Percentiles rank a stretch among this genome's conserved stretches.
Conservation (phyloP, 108 stramenopile species). For the Licmophora abbreviata region DNA sequence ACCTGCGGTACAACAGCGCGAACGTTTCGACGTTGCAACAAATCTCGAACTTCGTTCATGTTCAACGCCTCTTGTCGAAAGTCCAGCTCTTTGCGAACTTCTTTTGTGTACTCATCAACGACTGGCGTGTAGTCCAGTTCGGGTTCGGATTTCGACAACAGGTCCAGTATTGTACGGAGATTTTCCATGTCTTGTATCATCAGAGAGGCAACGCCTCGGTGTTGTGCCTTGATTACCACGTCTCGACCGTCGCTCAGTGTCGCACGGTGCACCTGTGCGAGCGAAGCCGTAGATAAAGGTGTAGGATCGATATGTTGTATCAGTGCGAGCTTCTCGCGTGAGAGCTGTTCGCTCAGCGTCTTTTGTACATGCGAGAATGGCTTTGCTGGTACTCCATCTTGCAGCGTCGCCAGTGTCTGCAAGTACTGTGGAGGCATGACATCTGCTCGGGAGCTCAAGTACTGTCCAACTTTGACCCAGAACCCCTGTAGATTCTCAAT, state of each 20-base stretch:
- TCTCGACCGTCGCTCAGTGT: conserved; percentile 9
- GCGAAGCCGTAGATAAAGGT: conserved; percentile 28
- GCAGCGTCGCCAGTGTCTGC: conserved; percentile 22
- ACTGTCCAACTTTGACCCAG: conserved; percentile 55
- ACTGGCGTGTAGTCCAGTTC: conserved; percentile 26
- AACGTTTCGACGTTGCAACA: conserved; percentile 5
- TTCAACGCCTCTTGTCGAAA: conserved; percentile 33
- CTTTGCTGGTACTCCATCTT: conserved; percentile 34
- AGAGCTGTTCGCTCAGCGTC: conserved; percentile 14
- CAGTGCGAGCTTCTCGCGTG: conserved; percentile 3
- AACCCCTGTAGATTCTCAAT: conserved; percentile 30
- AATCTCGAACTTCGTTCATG: conserved; percentile 23
- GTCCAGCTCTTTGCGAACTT: conserved; percentile 43
- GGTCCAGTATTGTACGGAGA: conserved; percentile 15
- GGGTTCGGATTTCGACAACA: conserved; percentile 23
- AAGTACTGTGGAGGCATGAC: conserved; percentile 32
- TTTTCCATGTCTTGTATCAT: conserved; percentile 41
- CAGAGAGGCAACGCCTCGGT: conserved; percentile 24
- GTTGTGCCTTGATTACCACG: conserved; percentile 53
- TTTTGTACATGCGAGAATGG: conserved; percentile 20
- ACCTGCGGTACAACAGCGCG: conserved; percentile 31
- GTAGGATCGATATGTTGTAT: conserved; percentile 6
- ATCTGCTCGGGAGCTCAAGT: conserved; percentile 38
- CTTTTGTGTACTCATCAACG: conserved; percentile 29
- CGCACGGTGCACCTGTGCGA: conserved; percentile 45